Evolutionary conservation across 2,329 filamentous ascomycete species (phyloP).

Genomic region (Cadophora sp.): DNA sequence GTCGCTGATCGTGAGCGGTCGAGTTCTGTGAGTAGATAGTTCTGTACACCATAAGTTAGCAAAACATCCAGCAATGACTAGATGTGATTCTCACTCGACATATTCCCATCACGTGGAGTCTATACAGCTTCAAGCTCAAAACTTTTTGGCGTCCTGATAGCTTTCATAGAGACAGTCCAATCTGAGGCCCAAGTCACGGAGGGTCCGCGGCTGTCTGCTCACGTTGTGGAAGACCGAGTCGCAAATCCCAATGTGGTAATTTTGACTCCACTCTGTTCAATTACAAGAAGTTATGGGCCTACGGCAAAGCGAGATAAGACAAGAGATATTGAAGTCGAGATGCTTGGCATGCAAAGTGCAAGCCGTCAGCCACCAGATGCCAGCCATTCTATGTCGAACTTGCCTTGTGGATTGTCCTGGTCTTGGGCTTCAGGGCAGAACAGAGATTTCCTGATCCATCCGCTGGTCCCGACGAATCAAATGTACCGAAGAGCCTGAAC

Average conservation of each 20-base stretch:
- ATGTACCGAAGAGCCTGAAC: neutral
- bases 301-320: constrained; percentile 3
- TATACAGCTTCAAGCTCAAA: neutral
- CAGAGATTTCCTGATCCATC: neutral
- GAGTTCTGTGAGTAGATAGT: constrained; percentile 5
- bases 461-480: neutral
- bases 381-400: neutral
- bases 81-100: constrained; percentile 2
- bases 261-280: constrained; percentile 4
- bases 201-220: neutral
- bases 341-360: constrained; percentile 7
- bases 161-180: neutral
- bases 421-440: neutral
- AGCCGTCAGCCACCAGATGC: neutral
- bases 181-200: neutral
- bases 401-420: neutral
- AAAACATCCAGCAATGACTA: neutral
- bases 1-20: constrained; percentile 15
- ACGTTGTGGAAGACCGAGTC: neutral
- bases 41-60: neutral
- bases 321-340: neutral
- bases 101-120: neutral
- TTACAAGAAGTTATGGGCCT: neutral
- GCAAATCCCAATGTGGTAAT: neutral
- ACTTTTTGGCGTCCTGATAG: neutral